Evolutionary conservation across 202 grass and related monocot genomes (phyloP).

Genomic region (Panicum hallii): DNA sequence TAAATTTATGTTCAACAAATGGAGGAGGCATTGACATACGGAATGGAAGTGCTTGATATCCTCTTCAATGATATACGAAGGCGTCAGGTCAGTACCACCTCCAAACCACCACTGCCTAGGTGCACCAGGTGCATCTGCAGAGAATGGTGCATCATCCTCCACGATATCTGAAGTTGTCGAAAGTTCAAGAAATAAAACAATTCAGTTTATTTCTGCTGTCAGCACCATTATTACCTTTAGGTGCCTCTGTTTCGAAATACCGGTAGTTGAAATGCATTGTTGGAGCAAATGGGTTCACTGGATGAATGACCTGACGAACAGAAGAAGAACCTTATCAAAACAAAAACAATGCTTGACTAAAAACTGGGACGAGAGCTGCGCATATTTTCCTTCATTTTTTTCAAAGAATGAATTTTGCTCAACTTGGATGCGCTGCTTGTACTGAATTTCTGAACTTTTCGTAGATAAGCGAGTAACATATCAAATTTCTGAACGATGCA

Average conservation of each 20-base stretch:
- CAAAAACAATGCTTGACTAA: neutral
- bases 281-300: conserved; percentile 76
- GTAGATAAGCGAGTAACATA: neutral
- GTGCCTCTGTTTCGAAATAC: conserved; percentile 81
- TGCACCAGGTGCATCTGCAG: conserved; percentile 80
- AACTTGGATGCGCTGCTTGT: neutral
- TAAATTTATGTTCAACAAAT: neutral
- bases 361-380: neutral
- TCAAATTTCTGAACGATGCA: conserved; percentile 5
- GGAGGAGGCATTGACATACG: conserved; percentile 35
- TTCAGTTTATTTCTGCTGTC: neutral
- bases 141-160: conserved; percentile 60
- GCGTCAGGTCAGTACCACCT: conserved; percentile 96
- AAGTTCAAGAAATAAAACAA: neutral
- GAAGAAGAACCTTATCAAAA: conserved; percentile 18
- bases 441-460: neutral
- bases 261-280: conserved; percentile 88
- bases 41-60: conserved; percentile 90
- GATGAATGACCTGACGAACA: conserved; percentile 69
- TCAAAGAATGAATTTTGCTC: neutral
- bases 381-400: neutral
- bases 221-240: conserved; percentile 55
- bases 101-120: conserved; percentile 98
- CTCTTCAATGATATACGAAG: conserved; percentile 93
- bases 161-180: neutral